A percentile compares a stretch with the other conserved stretches of the same genome.
Evolutionary conservation across 805 yeast genomes (phyloP).

Genomic region (Ogataea thermomethanolica): DNA sequence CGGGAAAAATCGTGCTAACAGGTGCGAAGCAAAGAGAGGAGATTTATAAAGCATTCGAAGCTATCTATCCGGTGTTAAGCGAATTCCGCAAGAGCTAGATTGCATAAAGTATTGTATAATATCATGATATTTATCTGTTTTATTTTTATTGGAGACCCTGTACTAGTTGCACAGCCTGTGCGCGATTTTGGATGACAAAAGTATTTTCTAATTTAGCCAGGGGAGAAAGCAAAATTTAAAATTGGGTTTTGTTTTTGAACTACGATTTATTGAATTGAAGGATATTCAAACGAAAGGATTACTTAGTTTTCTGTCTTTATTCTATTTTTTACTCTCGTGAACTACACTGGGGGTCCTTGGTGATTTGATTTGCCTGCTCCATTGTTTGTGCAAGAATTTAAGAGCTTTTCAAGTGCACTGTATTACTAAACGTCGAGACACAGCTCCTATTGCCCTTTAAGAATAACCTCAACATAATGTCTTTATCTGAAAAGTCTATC

Average conservation of each 20-base stretch:
- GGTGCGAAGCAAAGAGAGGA: conserved; percentile 99
- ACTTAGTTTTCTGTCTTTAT: not conserved
- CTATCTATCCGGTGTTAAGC: conserved; percentile 96
- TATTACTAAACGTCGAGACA: too few relatives aligned
- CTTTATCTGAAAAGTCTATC: conserved; percentile 19
- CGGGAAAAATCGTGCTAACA: conserved; percentile 95
- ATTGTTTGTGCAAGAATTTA: too few relatives aligned
- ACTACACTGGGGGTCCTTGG: too few relatives aligned
- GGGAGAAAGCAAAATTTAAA: conserved; percentile 3
- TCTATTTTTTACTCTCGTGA: not conserved
- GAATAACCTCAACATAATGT: conserved; percentile 8
- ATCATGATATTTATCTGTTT: conserved; percentile 7
- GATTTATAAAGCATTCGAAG: conserved; percentile 96
- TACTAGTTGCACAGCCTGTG: conserved; percentile 8
- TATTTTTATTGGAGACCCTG: not conserved
- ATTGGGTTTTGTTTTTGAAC: conserved; percentile 7
- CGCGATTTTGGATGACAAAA: conserved; percentile 9
- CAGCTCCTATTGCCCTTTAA: not conserved
- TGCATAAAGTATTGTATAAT: conserved; percentile 9
- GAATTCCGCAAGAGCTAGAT: conserved; percentile 75
- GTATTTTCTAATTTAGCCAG: conserved; percentile 2
- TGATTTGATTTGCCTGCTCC: not conserved
- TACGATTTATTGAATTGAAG: not conserved
- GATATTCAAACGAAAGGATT: not conserved
- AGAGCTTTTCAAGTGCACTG: too few relatives aligned